Base-by-base conservation (phyloP, 1,139 yeast genomes). In the Yamadazyma trypodendri region DNA sequence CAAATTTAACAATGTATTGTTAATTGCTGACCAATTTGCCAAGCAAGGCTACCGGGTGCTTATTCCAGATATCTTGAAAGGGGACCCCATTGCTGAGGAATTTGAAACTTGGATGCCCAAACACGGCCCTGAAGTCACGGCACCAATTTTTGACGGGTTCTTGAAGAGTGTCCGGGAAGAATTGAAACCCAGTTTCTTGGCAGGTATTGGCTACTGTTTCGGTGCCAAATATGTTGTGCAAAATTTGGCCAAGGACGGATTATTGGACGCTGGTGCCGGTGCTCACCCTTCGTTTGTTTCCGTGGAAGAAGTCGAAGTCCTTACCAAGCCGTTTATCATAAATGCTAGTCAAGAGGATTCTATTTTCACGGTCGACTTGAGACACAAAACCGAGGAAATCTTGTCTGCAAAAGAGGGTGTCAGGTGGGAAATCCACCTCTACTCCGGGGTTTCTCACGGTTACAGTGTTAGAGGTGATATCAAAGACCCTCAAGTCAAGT, bases 281-380 rank as follows among this genome's bases (percentile, higher is more conserved):
- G 92, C 90, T 11, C 96, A 89, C 59, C 96, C 96, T 10, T 81
- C 94, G 1, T 71, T 81, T 42, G 81, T 85, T 24, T 41, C 72
- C 8, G 70, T 74, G 22, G 88, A 79, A 21, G 94, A 84, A 50
- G 71, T 86, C 36, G 74, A 68, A 34, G 76, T 68, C 3, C 59
- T 87, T 45, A 39, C 45, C 25, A 76, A 72, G 46, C 95, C 96
- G 20, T 33, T 88, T 21, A 46, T 80, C 44, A 79, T 88, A 45
- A 69, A 84, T 25, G 87, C 86, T 42, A 92, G 95, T 32, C 87
- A 84, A 61, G 60, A 51, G 10, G 97, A 89, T 56, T 39, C 52
- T 0, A 63, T 75, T 34, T 88, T 82, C 72, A 56, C 90, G 2
- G 60, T 58, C 0, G 92, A 84, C 39, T 62, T 77, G 48, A 79